Conservation (phyloP, 2,329 filamentous ascomycete species). For the Phialocephala sp. region DNA sequence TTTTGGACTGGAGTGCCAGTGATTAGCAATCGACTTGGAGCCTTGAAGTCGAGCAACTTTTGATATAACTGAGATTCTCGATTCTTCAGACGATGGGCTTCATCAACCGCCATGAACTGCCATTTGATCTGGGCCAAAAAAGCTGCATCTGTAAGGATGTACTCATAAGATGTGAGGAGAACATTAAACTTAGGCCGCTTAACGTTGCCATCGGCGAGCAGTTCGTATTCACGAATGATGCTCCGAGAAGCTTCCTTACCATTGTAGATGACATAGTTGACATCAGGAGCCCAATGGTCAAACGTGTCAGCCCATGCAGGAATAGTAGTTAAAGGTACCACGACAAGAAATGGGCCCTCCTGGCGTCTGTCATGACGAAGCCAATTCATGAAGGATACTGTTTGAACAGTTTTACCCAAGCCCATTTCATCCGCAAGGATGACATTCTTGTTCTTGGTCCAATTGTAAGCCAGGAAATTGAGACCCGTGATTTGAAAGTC, state of each 20-base stretch:
- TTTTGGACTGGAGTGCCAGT: constrained; percentile 98
- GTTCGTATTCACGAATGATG: constrained; percentile 88
- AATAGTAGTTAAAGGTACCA: constrained; percentile 97
- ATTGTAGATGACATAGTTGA: constrained; percentile 97
- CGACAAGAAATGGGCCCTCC: constrained; percentile 93
- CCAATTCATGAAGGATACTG: constrained; percentile 97
- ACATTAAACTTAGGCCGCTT: constrained; percentile 96
- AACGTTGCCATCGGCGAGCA: constrained; percentile 83
- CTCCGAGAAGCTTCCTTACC: constrained; percentile 85
- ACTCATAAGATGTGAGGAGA: constrained; percentile 97
- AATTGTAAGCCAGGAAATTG: constrained; percentile 96
- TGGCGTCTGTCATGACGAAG: constrained; percentile 87
- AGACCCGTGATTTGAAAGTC: constrained; percentile 93
- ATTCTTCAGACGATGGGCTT: constrained; percentile 96
- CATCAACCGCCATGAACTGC: constrained; percentile 96
- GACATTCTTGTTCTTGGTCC: constrained; percentile 92
- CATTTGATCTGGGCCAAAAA: constrained; percentile 93
- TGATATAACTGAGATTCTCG: constrained; percentile 91
- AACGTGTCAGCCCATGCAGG: constrained; percentile 99
- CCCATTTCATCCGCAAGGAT: constrained; percentile 99
- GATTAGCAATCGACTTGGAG: constrained; percentile 88
- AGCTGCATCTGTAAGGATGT: constrained; percentile 83
- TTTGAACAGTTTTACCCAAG: constrained; percentile 96
- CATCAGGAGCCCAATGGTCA: constrained; percentile 91
- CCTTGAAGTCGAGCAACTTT: constrained; percentile 82